Percentiles rank a stretch among this genome's conserved stretches.
Conservation (phyloP, 768 basidiomycete species). For the Xerocomellus dryophilus region DNA sequence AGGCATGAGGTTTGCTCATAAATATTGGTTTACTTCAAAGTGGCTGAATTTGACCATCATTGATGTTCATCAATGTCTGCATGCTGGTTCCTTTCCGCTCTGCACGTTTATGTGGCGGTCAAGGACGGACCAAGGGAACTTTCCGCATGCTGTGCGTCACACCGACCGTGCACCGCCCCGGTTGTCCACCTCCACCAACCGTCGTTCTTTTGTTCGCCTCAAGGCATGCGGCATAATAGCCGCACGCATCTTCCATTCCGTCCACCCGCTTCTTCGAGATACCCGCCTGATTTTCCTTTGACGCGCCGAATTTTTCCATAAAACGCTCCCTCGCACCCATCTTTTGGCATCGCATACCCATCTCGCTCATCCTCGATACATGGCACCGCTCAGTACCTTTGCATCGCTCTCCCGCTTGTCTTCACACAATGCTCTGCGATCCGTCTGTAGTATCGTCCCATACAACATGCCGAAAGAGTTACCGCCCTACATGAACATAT, state of each 20-base stretch:
- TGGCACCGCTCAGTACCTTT: conserved; percentile 1
- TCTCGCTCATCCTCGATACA: neutral
- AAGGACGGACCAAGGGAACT: neutral
- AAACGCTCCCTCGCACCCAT: neutral
- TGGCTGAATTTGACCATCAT: too few species aligned
- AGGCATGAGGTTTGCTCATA: too few species aligned
- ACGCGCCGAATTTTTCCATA: neutral
- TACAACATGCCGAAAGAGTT: conserved; percentile 36
- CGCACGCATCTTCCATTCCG: neutral
- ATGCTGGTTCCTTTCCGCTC: neutral
- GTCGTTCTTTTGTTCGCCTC: conserved; percentile 19
- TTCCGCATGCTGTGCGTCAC: neutral
- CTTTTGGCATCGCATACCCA: neutral
- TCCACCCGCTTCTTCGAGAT: neutral
- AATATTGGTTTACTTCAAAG: too few species aligned
- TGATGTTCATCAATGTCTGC: neutral
- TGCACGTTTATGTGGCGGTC: too few species aligned
- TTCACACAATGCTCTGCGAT: conserved; percentile 7
- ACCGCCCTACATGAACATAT: conserved; percentile 47
- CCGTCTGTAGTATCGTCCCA: conserved; percentile 21
- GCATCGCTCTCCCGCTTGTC: conserved; percentile 1
- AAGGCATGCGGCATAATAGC: conserved; percentile 22
- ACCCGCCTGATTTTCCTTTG: neutral
- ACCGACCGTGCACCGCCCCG: conserved; percentile 7
- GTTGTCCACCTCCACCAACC: neutral